These are phyloP conservation scores for Gyromitra esculenta DNA, from an alignment of 2,329 filamentous ascomycete species.

Conservation along the genomic window DNA sequence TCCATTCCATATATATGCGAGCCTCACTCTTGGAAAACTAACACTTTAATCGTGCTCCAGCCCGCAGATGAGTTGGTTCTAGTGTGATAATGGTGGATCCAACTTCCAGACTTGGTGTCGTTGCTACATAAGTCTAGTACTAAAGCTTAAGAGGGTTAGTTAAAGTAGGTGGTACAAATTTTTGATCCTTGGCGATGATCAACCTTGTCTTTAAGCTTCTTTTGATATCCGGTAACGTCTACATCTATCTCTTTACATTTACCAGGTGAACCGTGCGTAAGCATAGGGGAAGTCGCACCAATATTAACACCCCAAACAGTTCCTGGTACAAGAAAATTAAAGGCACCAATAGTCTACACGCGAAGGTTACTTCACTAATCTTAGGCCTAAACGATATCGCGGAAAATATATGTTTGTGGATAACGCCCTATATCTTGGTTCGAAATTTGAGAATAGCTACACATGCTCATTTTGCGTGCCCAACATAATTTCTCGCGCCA, in stretches of 20 bases:
- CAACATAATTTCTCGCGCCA: not conserved
- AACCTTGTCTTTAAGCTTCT: slow-evolving; percentile 31
- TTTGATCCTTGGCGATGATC: slow-evolving; percentile 33
- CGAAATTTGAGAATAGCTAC: not conserved
- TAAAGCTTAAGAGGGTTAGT: slow-evolving; percentile 3
- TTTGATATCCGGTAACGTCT: slow-evolving; percentile 15
- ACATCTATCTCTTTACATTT: no score
- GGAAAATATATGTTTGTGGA: not conserved
- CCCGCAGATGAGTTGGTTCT: not conserved
- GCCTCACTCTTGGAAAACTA: not conserved
- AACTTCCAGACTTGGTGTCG: not conserved
- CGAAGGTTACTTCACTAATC: not conserved
- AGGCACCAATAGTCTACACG: not conserved
- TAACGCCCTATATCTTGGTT: not conserved
- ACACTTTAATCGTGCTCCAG: no score
- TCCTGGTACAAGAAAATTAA: not conserved
- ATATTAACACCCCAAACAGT: not conserved
- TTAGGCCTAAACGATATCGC: not conserved
- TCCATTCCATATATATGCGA: not conserved
- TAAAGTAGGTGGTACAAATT: slow-evolving; percentile 35
- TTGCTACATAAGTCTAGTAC: slow-evolving; percentile 4
- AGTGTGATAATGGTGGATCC: not conserved
- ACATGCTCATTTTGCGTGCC: not conserved
- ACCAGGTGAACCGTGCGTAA: not conserved
- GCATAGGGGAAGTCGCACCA: not conserved